Base-by-base conservation (phyloP, 2,329 filamentous ascomycete genomes). In the Arthrobotrys sinensis region DNA sequence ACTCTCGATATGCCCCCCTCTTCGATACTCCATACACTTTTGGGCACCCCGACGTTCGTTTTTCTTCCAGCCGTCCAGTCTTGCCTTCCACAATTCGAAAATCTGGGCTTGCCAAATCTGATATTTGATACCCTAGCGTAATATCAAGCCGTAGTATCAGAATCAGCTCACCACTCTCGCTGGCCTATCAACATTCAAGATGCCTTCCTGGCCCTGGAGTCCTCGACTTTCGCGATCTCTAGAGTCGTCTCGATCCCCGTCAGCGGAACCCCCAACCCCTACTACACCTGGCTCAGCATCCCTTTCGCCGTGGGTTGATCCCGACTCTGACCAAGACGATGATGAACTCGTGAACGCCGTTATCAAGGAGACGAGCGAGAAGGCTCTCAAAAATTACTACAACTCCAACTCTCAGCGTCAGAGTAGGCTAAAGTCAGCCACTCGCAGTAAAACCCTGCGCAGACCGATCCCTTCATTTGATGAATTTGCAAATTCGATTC, bases 391-490 rank as follows among this genome's bases (percentile, higher is more conserved):
- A 40, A 65, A 68, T 64, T 64, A 52, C 36, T 72, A 66, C 45
- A 11, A 36, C 53, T 66, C 68, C 21, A 63, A 62, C 43, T 19
- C 70, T 40, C 69, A 67, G 45, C 67, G 75, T 21, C 75, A 70
- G 40, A 78, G 40, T 43, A 71, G 34, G 36, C 60, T 78, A 57
- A 78, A 78, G 16, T 78, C 75, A 45, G 75, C 75, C 67, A 67
- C 75, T 40, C 48, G 75, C 50, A 78, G 75, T 57, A 78, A 71
- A 78, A 72, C 75, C 67, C 67, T 78, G 75, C 75, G 75, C 5
- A 72, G 36, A 78, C 75, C 62, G 14, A 64, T 78, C 46, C 75
- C 75, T 65, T 78, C 75, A 78, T 78, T 78, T 78, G 75, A 78
- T 40, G 75, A 78, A 45, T 38, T 78, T 53, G 75, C 75, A 55